Evolutionary conservation across 2,329 filamentous ascomycete genomes (phyloP).

Genomic region (Cercospora berteroae): DNA sequence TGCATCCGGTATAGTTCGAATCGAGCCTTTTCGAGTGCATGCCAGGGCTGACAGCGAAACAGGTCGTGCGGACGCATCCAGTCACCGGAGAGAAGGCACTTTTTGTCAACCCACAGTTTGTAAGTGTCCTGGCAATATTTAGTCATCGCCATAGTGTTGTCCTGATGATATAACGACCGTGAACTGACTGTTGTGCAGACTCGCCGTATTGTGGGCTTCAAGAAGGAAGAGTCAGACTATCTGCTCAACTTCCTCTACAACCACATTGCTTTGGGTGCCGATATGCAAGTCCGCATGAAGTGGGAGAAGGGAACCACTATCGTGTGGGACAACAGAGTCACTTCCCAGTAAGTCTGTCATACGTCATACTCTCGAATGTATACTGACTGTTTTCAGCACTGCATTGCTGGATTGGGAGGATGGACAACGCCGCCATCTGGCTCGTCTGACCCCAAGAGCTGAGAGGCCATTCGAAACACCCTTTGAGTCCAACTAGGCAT

Average conservation of each 20-base stretch:
- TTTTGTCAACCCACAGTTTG: constrained; percentile 78
- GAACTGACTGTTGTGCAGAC: constrained; percentile 44
- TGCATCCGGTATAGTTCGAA: constrained; percentile 57
- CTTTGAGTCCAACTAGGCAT: constrained; percentile 35
- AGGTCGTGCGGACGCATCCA: constrained; percentile 74
- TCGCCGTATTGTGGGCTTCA: constrained; percentile 74
- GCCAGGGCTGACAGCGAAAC: background rate
- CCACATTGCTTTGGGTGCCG: constrained; percentile 68
- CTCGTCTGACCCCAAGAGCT: constrained; percentile 78
- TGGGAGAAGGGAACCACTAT: constrained; percentile 28
- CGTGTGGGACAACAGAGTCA: constrained; percentile 30
- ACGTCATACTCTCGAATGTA: background rate
- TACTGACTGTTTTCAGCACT: constrained; percentile 42
- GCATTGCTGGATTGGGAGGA: constrained; percentile 79
- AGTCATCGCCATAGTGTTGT: background rate
- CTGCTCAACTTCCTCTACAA: constrained; percentile 75
- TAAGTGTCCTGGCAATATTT: background rate
- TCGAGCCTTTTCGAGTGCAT: background rate
- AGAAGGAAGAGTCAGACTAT: constrained; percentile 81
- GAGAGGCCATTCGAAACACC: constrained; percentile 71
- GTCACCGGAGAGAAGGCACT: constrained; percentile 78
- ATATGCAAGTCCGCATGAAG: constrained; percentile 67
- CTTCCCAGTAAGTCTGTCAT: constrained; percentile 47
- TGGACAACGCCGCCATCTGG: constrained; percentile 74
- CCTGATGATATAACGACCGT: background rate